Evolutionary conservation across 2,329 filamentous ascomycete species (phyloP).

Genomic region (Apiospora pterosperma): DNA sequence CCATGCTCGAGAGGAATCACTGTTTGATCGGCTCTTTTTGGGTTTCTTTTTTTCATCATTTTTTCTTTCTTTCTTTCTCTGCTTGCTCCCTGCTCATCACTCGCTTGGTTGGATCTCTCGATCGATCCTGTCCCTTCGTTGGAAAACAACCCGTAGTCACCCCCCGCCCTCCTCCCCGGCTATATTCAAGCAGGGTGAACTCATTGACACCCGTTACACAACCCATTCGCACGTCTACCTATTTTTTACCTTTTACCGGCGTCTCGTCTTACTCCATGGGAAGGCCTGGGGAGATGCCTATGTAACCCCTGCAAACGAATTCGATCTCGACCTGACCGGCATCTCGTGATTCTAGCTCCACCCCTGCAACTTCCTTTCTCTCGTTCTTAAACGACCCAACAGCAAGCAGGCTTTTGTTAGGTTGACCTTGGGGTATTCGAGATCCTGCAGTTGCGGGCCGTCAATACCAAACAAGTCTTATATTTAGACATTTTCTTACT

Average conservation of each 20-base stretch:
- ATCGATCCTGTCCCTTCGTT: conserved; percentile 15
- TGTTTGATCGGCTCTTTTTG: background rate
- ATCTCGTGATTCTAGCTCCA: background rate
- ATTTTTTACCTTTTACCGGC: conserved; percentile 1
- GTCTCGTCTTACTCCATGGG: background rate
- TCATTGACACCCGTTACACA: conserved; percentile 17
- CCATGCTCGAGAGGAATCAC: background rate
- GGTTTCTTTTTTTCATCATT: conserved; percentile 3
- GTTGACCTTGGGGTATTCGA: background rate
- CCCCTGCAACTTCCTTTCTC: background rate
- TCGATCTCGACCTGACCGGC: background rate
- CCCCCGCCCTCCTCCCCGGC: conserved; percentile 18
- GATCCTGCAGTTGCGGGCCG: background rate
- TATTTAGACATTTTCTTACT: background rate
- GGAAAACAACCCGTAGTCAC: conserved; percentile 18
- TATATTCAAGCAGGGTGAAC: conserved; percentile 21
- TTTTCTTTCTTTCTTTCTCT: background rate
- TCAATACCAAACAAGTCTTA: background rate
- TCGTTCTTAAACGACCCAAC: background rate
- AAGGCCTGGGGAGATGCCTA: background rate
- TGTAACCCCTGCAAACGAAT: conserved; percentile 1
- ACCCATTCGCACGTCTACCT: conserved; percentile 18
- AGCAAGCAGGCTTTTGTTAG: background rate
- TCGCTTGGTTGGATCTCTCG: conserved; percentile 13
- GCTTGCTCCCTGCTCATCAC: conserved; percentile 6